Evolutionary conservation across 805 yeast genomes (phyloP), one percentile per base, ranked within the genome.

Genomic region (Cyberlindnera lachancei): DNA sequence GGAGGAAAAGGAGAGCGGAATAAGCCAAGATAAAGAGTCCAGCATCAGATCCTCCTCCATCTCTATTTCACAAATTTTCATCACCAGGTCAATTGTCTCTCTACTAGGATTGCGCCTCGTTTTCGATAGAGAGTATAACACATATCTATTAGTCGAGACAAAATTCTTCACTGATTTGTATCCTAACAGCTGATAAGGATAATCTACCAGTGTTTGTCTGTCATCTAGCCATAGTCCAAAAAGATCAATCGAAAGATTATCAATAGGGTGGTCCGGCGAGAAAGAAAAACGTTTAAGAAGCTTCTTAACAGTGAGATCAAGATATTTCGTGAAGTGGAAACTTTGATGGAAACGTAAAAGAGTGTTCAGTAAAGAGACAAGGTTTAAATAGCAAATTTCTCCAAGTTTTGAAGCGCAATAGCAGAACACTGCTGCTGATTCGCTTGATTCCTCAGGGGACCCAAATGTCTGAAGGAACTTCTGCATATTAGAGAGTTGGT

Each of bases 1-100:
- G 11, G 48, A 51, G 0, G 70, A 51, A 39, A 56, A 71, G 0
- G 73, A 53, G 15, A 73, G 41, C 0, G 79, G 64, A 1, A 75
- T 52, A 1, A 63, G 42, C n/a, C 55, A 34, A 0, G 70, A 52
- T 6, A 68, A 33, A 18, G 67, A 48, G 9, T 60, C 63, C 5
- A 42, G 37, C 7, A 58, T 39, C 8, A 66, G 21, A 10, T 53
- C 46, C 14, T 30, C 27, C 10, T 34, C 42, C 4, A n/a, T 10
- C 10, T 35, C 40, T 7, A 17, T 14, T 4, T 16, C 24, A 2
- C 30, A 13, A 9, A 22, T 8, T 2, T 23, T 18, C 18, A 35
- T 12, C 7, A 41, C 15, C 5, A 27, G 14, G 4, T 24, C 15
- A 5, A 31, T 29, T 12, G 32, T 17, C 3, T 24, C 30, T 4